Base-by-base conservation (phyloP, 2,329 filamentous ascomycete genomes). In the Phyllosticta ampelicida region DNA sequence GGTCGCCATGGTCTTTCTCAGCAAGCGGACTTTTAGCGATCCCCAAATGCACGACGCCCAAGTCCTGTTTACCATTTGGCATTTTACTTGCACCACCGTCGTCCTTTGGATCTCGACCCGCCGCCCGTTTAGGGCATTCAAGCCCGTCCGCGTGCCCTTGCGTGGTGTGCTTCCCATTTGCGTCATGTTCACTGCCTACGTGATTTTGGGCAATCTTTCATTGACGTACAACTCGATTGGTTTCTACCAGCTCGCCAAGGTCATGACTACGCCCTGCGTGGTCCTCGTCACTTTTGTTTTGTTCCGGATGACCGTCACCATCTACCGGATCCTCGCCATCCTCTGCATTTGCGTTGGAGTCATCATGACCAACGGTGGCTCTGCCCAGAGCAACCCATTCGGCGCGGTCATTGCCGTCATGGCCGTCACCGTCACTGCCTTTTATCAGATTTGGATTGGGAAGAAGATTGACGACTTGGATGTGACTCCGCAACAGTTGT, bases 391-490 rank as follows among this genome's bases (percentile, higher is more conserved):
- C 9, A 67, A 70, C n/a, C 65, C 72, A 2, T 66, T 74, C 11
- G 75, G 75, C 23, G 70, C 73, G 21, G 72, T 74, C 11, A 71
- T 76, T 59, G 74, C 75, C 1, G 69, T 71, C 3, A 64, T 73
- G 30, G 74, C 75, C 9, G 76, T 77, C 61, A 72, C 70, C 58
- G 72, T 73, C 2, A 76, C 75, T 9, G 74, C 74, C 1, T 72
- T 77, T 52, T 77, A 77, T 61, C 74, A 76, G 64, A 75, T 76
- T 52, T 77, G 74, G 75, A 77, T 77, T 59, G 74, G 74, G 62
- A 76, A 76, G 70, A 76, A 76, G 65, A 76, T 77, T 58, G 70
- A 73, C 58, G 75, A 77, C 62, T 75, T 77, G 59, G 66, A 65
- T 36, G 74, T 75, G 11, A 72, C 73, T 0, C 71, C 71, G 48